phyloP scores from a whole-genome alignment of 2,329 filamentous ascomycete species.

The Colletotrichum tropicale region DNA sequence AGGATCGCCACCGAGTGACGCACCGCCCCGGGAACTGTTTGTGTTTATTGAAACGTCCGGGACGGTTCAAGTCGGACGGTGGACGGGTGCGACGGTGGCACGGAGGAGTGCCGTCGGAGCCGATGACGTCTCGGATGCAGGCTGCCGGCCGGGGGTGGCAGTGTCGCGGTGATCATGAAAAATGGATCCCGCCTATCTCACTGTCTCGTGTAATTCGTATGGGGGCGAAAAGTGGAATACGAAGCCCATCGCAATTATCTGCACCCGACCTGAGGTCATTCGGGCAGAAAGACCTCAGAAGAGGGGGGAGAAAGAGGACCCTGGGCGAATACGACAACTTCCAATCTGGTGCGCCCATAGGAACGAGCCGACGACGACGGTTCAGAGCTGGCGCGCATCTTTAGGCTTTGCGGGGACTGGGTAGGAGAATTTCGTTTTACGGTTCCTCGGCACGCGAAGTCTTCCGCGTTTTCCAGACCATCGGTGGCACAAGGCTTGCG shows the following conservation, averaged over 20 bases:
- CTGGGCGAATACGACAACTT: neutral
- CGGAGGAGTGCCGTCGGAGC: neutral
- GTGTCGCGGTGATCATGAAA: neutral
- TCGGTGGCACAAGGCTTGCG: neutral
- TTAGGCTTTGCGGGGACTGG: neutral
- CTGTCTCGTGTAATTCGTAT: neutral
- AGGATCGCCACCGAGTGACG: neutral
- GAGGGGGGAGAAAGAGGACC: neutral
- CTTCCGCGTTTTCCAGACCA: neutral
- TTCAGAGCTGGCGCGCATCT: neutral
- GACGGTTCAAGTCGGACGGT: neutral
- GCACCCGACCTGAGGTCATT: neutral
- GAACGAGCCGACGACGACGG: neutral
- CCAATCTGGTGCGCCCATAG: neutral
- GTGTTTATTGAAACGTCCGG: neutral
- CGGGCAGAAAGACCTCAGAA: neutral
- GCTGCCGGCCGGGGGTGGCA: neutral
- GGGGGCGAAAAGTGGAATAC: slow-evolving; percentile 2
- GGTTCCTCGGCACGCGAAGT: neutral
- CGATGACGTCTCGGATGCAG: neutral
- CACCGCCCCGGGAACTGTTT: neutral
- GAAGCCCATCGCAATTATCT: neutral
- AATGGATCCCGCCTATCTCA: neutral
- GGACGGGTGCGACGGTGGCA: neutral
- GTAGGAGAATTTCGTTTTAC: neutral